These are phyloP conservation scores for Pythium apleroticum DNA, from an alignment of 352 stramenopile species.

Conservation along the genomic window DNA sequence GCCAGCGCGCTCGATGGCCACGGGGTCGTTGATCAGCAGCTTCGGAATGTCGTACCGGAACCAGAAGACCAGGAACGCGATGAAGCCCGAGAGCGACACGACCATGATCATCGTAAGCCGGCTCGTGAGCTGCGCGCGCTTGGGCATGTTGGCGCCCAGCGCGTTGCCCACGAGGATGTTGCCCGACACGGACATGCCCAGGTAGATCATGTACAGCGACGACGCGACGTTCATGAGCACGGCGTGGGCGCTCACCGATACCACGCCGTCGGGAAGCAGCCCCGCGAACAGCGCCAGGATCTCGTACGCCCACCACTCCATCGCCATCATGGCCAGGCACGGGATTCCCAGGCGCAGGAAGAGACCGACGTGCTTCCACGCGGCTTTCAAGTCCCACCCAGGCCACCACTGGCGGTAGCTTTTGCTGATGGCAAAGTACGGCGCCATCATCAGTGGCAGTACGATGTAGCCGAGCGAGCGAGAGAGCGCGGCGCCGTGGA, in stretches of 20 bases:
- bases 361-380: constrained; percentile 39
- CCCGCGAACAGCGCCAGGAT: constrained; percentile 66
- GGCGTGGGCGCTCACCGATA: constrained; percentile 71
- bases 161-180: constrained; percentile 82
- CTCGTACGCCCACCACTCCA: constrained; percentile 85
- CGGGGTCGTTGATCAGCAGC: constrained; percentile 54
- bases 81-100: constrained; percentile 42
- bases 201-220: constrained; percentile 70
- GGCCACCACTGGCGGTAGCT: constrained; percentile 44
- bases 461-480: constrained; percentile 56
- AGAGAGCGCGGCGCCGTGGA: constrained; percentile 71
- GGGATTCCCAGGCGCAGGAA: constrained; percentile 58
- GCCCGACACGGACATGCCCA: constrained; percentile 61
- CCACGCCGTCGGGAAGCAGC: constrained; percentile 62
- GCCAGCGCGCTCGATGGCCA: constrained; percentile 43
- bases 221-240: constrained; percentile 72
- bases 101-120: constrained; percentile 44
- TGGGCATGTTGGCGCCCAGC: constrained; percentile 70
- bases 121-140: constrained; percentile 58
- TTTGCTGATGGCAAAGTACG: constrained; percentile 45
- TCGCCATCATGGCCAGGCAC: constrained; percentile 56
- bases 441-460: constrained; percentile 48
- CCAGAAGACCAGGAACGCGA: constrained; percentile 37
- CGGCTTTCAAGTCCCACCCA: constrained; percentile 45
- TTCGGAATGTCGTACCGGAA: constrained; percentile 50